Percentiles rank a stretch among this genome's conserved stretches.
Conservation (phyloP, 2,329 filamentous ascomycete species). For the Lachnellula occidentalis region DNA sequence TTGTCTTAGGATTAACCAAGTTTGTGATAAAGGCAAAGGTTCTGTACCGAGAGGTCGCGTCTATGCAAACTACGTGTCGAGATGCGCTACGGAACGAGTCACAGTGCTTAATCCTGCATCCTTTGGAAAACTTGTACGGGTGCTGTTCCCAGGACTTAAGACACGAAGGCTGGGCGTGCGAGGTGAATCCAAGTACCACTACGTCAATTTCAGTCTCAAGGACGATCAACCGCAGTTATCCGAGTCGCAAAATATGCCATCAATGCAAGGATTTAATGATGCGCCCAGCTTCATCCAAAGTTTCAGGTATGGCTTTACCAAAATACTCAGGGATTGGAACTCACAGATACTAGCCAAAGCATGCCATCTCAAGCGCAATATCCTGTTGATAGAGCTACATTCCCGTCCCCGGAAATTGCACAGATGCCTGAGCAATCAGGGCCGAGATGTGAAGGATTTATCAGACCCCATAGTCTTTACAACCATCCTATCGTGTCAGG, state of each 20-base stretch:
- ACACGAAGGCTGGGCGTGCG: conserved; percentile 87
- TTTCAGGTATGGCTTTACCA: conserved; percentile 40
- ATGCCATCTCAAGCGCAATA: conserved; percentile 25
- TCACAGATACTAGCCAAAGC: conserved; percentile 23
- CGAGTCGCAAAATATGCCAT: conserved; percentile 39
- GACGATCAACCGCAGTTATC: conserved; percentile 42
- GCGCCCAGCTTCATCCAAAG: conserved; percentile 41
- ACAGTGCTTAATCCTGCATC: conserved; percentile 94
- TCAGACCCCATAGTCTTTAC: conserved; percentile 48
- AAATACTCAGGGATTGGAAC: conserved; percentile 1
- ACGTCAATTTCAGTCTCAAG: conserved; percentile 61
- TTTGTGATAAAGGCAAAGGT: conserved; percentile 68
- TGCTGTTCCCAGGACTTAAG: conserved; percentile 92
- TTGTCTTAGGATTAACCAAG: conserved; percentile 59
- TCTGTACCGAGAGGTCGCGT: conserved; percentile 91
- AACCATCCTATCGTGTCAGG: conserved; percentile 51
- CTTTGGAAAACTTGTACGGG: conserved; percentile 93
- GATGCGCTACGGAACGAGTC: conserved; percentile 88
- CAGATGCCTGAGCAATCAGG: conserved; percentile 30
- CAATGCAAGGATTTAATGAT: conserved; percentile 47
- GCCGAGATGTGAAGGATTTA: conserved; percentile 29
- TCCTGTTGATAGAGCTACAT: conserved; percentile 31
- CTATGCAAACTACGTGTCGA: conserved; percentile 90
- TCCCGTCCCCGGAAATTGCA: conserved; percentile 37
- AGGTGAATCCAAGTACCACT: conserved; percentile 98